Conservation (phyloP, 306 rosid species). For the Lithocarpus polystachyus region DNA sequence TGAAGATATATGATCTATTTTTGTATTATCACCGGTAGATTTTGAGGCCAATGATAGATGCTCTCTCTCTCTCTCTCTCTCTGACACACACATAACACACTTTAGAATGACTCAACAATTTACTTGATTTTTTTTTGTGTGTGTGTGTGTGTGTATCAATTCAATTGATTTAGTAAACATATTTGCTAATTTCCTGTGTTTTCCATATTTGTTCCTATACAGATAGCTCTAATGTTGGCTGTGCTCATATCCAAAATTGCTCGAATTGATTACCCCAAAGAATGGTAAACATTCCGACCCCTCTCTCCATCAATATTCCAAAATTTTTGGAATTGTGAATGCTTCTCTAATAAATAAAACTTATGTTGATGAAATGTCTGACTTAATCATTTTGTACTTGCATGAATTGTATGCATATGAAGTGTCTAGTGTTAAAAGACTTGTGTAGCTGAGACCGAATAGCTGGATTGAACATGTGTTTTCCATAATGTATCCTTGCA, state of each 20-base stretch:
- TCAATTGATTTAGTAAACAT: slow-evolving; percentile 1
- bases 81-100: background rate
- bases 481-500: background rate
- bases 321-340: background rate
- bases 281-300: slow-evolving; percentile 58
- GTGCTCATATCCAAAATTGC: slow-evolving; percentile 93
- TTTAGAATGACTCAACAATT: background rate
- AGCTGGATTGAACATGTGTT: background rate
- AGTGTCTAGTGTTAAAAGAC: background rate
- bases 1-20: background rate
- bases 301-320: slow-evolving; percentile 5
- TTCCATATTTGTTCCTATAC: slow-evolving; percentile 30
- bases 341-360: slow-evolving; percentile 6
- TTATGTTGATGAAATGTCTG: background rate
- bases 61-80: background rate
- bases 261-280: slow-evolving; percentile 91
- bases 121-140: background rate
- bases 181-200: slow-evolving; percentile 25
- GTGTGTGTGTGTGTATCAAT: background rate
- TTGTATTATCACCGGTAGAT: background rate
- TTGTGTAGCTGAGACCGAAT: background rate
- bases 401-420: background rate
- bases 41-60: slow-evolving; percentile 3
- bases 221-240: slow-evolving; percentile 86
- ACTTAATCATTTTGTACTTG: background rate